Evolutionary conservation across 2,329 filamentous ascomycete genomes (phyloP), one percentile per base, ranked within the genome.

Genomic region (Ampelomyces quisqualis): DNA sequence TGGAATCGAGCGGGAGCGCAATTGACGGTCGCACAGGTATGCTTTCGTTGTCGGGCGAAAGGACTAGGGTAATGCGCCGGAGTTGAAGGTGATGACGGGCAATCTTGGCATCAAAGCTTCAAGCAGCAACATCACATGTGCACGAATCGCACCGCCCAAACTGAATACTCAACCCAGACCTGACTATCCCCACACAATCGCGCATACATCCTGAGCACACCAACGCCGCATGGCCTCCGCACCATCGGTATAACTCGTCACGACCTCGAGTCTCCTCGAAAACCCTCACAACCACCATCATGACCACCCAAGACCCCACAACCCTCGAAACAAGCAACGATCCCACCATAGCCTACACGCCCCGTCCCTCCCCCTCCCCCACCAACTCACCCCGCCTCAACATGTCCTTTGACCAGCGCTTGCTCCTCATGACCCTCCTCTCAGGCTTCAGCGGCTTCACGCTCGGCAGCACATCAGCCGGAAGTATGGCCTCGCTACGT

Each of bases 401-500:
- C 22, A 78, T 90, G 39, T 77, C 82, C 33, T 79, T 85, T 29
- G 70, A 79, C 23, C 63, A 79, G 13, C 85, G 88, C 44, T 76
- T 93, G 24, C 76, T 85, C 23, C 72, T 86, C 36, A 83, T 84
- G 9, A 75, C 81, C 3, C 48, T 77, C 8, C 72, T 82, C 18
- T 82, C 85, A 5, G 86, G 87, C 53, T 57, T 79, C 3, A 73
- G 84, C n/a, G 88, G 89, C 38, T 76, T 87, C 62, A 73, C 73
- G 1, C 73, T 95, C 9, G 90, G 90, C 18, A 73, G 84, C 13
- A 76, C 81, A 5, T 81, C 90, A 40, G 89, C 88, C 17, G 84
- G 83, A 43, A 83, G 83, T 60, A 82, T 79, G 64, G 81, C 88
- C 1, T 84, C 86, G 36, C 77, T 95, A 43, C 85, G 86, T 26